Conservation (phyloP, 345 rosid genomes). For the Corchorus olitorius region DNA sequence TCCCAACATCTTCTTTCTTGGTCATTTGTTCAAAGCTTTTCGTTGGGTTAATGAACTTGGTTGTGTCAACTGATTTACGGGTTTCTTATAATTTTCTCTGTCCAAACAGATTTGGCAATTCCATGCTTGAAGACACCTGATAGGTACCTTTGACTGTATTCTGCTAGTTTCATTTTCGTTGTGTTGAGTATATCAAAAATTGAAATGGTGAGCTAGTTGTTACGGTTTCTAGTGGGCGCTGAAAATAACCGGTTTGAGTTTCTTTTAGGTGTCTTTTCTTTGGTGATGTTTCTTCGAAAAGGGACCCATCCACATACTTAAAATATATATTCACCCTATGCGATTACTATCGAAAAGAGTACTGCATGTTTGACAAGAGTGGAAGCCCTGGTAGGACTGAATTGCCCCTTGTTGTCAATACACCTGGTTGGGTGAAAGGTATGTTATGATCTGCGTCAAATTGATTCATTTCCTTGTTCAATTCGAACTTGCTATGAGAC, state of each 20-base stretch:
- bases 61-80: background rate
- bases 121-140: conserved; percentile 95
- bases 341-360: conserved; percentile 60
- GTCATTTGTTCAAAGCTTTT: background rate
- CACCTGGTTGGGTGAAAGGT: conserved; percentile 99
- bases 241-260: conserved; percentile 17
- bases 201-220: conserved; percentile 7
- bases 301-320: conserved; percentile 76
- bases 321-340: conserved; percentile 55
- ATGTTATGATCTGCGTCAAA: conserved; percentile 10
- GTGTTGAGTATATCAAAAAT: background rate
- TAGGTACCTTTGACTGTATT: conserved; percentile 49
- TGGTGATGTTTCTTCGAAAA: conserved; percentile 88
- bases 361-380: conserved; percentile 34
- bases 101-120: conserved; percentile 63
- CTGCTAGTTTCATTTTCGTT: background rate
- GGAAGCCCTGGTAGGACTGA: conserved; percentile 42
- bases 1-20: background rate
- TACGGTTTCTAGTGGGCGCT: conserved; percentile 2
- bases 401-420: conserved; percentile 82
- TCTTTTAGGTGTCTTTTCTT: conserved; percentile 70
- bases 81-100: conserved; percentile 6
- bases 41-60: background rate
- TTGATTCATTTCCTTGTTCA: conserved; percentile 1
- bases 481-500: background rate